A percentile compares a stretch with the other conserved stretches of the same genome.
These are phyloP conservation scores for Lepidium africanum DNA, from an alignment of 345 rosid species.

Conservation along the genomic window DNA sequence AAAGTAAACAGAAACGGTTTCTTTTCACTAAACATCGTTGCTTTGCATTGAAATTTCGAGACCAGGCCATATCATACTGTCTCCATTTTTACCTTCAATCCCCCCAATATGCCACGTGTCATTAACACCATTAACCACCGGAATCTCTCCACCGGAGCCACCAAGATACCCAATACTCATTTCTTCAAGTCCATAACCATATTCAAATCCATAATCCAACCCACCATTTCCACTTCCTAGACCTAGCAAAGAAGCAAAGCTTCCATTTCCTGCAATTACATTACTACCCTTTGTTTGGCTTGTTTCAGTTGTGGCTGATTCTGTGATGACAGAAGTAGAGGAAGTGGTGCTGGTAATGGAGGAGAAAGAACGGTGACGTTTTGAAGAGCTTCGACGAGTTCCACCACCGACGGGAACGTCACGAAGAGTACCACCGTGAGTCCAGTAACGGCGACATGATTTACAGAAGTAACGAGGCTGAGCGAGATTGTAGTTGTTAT, in stretches of 20 bases:
- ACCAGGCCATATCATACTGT: constrained; percentile 79
- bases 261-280: constrained; percentile 23
- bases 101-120: constrained; percentile 68
- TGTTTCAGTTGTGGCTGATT: not conserved
- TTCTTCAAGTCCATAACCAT: constrained; percentile 51
- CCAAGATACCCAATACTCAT: constrained; percentile 49
- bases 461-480: constrained; percentile 98
- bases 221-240: constrained; percentile 30
- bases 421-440: constrained; percentile 92
- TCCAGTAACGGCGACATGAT: constrained; percentile 95
- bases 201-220: constrained; percentile 42
- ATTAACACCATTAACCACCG: constrained; percentile 23
- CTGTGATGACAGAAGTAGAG: constrained; percentile 29
- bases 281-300: constrained; percentile 29
- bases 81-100: constrained; percentile 40
- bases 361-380: constrained; percentile 27
- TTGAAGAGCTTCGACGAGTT: constrained; percentile 52
- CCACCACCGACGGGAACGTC: constrained; percentile 94
- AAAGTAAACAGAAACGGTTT: not conserved
- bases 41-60: constrained; percentile 74
- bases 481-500: constrained; percentile 90
- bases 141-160: not conserved
- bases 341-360: constrained; percentile 29
- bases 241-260: constrained; percentile 67
- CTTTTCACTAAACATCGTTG: constrained; percentile 51